Base-by-base conservation (phyloP, 2,329 filamentous ascomycete genomes). In the Phialocephala subalpina region DNA sequence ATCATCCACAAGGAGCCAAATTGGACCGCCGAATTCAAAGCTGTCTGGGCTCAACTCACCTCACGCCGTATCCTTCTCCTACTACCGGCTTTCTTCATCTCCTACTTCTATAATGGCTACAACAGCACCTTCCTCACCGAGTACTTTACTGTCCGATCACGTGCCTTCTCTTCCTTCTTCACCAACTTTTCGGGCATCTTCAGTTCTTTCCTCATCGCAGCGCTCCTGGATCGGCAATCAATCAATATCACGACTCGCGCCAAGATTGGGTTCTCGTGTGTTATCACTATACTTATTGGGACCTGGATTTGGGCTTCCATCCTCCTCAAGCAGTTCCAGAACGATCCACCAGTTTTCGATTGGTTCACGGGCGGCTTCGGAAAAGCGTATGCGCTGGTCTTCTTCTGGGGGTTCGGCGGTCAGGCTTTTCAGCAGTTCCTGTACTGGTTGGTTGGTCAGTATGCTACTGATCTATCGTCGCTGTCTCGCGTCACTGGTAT, bases 41-140 rank as follows among this genome's bases (percentile, higher is more conserved):
- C 58, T 8, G 42, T 66, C n/a, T 66, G 60, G 64, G 47, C 53
- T 1, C 57, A 60, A 16, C 29, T 66, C 11, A 47, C 8, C 5
- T 60, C 47, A 1, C 47, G 64, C 27, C 53, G 64, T 8, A 81
- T 82, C 14, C 64, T 81, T 16, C 74, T 81, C 1, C 64, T 80
- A 6, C 68, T 74, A 1, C 79, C 79, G 2, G 69, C 80, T 1
- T 80, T 82, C 60, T 74, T 78, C 76, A 77, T 77, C 8, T 76
- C 78, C 38, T 79, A 79, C 5, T 74, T 78, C 75, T 77, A 78
- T 7, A 77, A 80, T 38, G 80, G 79, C 5, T 82, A 81, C 29
- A 77, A 77, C 0, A 77, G 78, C 4, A 81, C 80, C 0, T 82
- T 79, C 63, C 69, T 81, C 0, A 78, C 79, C 5, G 77, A 77